A percentile compares a stretch with the other conserved stretches of the same genome.
Evolutionary conservation across 768 basidiomycete species (phyloP).

Genomic region (Phylloporus sp.): DNA sequence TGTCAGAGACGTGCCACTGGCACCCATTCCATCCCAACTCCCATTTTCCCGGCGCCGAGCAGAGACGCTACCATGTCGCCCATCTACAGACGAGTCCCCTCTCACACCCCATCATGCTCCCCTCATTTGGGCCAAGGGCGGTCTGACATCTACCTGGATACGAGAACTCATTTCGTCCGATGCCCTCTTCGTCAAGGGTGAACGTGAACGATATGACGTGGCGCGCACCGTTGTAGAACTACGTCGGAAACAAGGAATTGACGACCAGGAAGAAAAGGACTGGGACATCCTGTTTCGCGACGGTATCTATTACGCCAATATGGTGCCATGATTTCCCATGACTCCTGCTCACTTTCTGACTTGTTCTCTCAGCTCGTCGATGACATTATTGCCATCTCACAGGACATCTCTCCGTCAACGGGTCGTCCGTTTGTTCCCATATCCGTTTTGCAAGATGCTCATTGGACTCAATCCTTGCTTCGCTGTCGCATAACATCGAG

Average conservation of each 20-base stretch:
- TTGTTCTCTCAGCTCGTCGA: conserved; percentile 57
- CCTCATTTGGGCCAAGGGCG: conserved; percentile 68
- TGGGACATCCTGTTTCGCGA: conserved; percentile 66
- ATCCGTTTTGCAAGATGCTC: conserved; percentile 63
- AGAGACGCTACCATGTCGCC: conserved; percentile 26
- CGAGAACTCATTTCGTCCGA: conserved; percentile 72
- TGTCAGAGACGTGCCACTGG: conserved; percentile 11
- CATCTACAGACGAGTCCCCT: conserved; percentile 11
- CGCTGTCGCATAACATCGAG: conserved; percentile 51
- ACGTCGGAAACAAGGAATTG: conserved; percentile 49
- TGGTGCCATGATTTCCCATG: conserved; percentile 46
- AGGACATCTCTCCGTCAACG: conserved; percentile 70
- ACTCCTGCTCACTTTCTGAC: not conserved
- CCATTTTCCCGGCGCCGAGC: conserved; percentile 24
- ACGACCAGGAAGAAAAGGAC: conserved; percentile 61
- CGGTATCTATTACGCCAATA: conserved; percentile 82
- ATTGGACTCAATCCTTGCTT: conserved; percentile 74
- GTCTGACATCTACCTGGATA: conserved; percentile 69
- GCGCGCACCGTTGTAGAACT: conserved; percentile 74
- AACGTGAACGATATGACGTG: conserved; percentile 75
- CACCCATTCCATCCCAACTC: conserved; percentile 18
- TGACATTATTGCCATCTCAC: conserved; percentile 68
- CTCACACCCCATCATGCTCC: conserved; percentile 33
- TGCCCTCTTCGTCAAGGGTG: conserved; percentile 70
- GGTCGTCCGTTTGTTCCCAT: conserved; percentile 65